Evolutionary conservation across 768 basidiomycete species (phyloP).

Genomic region (Lyophyllum shimeji): DNA sequence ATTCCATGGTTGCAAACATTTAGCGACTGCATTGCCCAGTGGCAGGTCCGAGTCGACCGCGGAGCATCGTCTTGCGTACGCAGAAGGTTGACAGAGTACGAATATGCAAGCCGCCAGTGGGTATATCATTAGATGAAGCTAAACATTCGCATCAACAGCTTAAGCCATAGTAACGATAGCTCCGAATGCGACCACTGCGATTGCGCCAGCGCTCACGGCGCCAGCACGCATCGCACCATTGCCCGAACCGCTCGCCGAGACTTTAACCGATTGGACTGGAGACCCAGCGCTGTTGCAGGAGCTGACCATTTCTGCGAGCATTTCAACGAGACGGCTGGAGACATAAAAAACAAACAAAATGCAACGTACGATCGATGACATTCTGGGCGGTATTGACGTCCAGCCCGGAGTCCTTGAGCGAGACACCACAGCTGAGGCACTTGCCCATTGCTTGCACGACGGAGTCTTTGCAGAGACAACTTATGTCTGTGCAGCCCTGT

Average conservation of each 20-base stretch:
- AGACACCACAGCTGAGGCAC: conserved; percentile 12
- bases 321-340: no score
- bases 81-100: neutral
- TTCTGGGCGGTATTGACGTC: conserved; percentile 3
- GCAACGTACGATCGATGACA: conserved; percentile 8
- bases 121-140: neutral
- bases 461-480: conserved; percentile 10
- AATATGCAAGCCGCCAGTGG: neutral
- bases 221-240: neutral
- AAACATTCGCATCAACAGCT: neutral
- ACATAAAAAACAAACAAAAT: neutral
- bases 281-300: conserved; percentile 5
- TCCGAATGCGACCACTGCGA: neutral
- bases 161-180: neutral
- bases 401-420: conserved; percentile 1
- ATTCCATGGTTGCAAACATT: no score
- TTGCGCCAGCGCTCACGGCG: neutral
- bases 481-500: conserved; percentile 4
- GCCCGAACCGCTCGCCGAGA: neutral
- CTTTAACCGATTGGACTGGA: conserved; percentile 7
- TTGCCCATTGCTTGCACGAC: neutral
- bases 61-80: neutral
- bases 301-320: neutral
- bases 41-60: no score
- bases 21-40: no score